These are phyloP conservation scores for Piper longum DNA, from an alignment of 164 flowering plant genomes.

Conservation along the genomic window DNA sequence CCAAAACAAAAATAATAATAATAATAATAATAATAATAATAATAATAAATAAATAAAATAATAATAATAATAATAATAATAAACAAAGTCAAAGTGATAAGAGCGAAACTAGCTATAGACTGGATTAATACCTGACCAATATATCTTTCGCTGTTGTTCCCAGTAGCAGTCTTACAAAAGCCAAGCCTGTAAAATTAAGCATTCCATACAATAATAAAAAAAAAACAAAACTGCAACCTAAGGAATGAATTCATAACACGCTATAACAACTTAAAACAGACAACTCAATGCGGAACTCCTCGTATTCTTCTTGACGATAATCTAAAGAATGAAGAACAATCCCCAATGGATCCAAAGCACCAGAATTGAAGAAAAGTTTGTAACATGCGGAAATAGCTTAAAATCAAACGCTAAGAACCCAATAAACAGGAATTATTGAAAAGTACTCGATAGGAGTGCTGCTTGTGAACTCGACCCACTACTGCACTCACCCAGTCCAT, in stretches of 20 bases:
- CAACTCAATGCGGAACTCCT: not conserved
- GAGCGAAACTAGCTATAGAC: too few species aligned
- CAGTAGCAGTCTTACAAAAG: not conserved
- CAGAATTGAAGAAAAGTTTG: not conserved
- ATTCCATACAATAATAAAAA: too few species aligned
- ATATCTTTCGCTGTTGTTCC: not conserved
- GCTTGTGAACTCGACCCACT: not conserved
- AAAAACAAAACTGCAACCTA: not conserved
- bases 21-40: not conserved
- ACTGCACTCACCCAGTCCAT: conserved; percentile 1
- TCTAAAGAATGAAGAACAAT: not conserved
- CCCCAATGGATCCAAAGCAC: not conserved
- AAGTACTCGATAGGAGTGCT: not conserved
- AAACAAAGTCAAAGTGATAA: too few species aligned
- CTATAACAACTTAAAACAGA: not conserved
- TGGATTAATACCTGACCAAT: conserved; percentile 16
- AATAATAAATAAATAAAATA: not conserved
- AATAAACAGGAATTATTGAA: too few species aligned
- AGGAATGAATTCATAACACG: not conserved
- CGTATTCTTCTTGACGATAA: not conserved
- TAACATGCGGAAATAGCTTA: not conserved
- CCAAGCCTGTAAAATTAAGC: not conserved
- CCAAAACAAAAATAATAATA: not conserved
- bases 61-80: not conserved
- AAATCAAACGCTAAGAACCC: not conserved